phyloP scores from a whole-genome alignment of 768 basidiomycete species.

The Tylopilus plumbeoviolaceoides region DNA sequence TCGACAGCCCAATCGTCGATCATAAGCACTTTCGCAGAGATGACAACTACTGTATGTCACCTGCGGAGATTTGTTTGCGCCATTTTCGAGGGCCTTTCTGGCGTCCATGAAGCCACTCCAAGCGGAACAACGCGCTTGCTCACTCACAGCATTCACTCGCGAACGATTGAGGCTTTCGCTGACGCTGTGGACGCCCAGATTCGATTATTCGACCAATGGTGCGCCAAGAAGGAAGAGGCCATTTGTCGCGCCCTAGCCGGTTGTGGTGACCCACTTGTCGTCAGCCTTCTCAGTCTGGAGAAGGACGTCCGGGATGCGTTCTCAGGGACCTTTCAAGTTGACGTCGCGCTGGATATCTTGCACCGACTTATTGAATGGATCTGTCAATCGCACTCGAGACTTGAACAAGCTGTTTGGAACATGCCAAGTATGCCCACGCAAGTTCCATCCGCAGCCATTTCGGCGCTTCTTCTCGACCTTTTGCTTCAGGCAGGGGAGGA shows the following conservation, averaged over 20 bases:
- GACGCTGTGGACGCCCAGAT: conserved; percentile 67
- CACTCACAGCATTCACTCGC: conserved; percentile 33
- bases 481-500: conserved; percentile 55
- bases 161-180: conserved; percentile 78
- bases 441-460: conserved; percentile 48
- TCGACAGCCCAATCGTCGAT: conserved; percentile 63
- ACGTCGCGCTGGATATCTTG: conserved; percentile 50
- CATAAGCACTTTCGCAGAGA: conserved; percentile 51
- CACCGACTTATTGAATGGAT: conserved; percentile 30
- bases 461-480: conserved; percentile 58
- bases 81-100: conserved; percentile 37
- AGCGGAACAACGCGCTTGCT: conserved; percentile 23
- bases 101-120: conserved; percentile 17
- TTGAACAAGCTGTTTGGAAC: conserved; percentile 37
- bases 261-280: conserved; percentile 35
- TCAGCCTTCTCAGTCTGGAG: conserved; percentile 66
- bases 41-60: conserved; percentile 57
- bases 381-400: conserved; percentile 26
- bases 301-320: conserved; percentile 56
- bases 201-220: conserved; percentile 61
- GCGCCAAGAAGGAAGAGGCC: conserved; percentile 60
- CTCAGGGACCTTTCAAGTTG: conserved; percentile 54
- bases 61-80: conserved; percentile 58
- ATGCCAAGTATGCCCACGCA: conserved; percentile 37
- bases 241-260: conserved; percentile 61